Percentiles rank a stretch among this genome's conserved stretches.
Conservation (phyloP, 2,329 filamentous ascomycete species). For the Pyrenochaeta sp. region DNA sequence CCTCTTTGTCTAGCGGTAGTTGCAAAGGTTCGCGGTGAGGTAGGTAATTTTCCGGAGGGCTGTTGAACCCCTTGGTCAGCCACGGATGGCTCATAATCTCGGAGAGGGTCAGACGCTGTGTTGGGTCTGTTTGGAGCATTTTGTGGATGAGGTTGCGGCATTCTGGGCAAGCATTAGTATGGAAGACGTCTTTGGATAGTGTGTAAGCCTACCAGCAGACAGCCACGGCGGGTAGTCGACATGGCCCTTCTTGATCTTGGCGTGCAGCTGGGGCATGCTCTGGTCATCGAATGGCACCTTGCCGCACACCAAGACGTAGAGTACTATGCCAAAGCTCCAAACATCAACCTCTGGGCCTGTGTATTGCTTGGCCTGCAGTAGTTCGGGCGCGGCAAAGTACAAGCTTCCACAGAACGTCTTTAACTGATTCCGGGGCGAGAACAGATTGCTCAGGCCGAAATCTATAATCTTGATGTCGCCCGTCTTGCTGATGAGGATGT, state of each 20-base stretch:
- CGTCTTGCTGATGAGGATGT: constrained; percentile 98
- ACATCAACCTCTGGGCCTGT: constrained; percentile 96
- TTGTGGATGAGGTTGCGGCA: constrained; percentile 91
- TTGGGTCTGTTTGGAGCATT: constrained; percentile 95
- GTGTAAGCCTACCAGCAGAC: constrained; percentile 77
- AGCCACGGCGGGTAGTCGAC: constrained; percentile 97
- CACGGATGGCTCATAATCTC: constrained; percentile 96
- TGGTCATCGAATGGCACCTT: constrained; percentile 99
- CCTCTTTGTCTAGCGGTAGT: constrained; percentile 80
- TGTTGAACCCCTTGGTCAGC: constrained; percentile 91
- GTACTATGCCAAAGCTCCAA: constrained; percentile 98
- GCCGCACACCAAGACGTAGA: constrained; percentile 95
- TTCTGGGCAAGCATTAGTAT: constrained; percentile 63
- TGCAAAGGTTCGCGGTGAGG: constrained; percentile 85
- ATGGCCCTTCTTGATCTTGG: constrained; percentile 96
- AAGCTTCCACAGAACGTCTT: constrained; percentile 98
- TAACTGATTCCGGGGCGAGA: constrained; percentile 82
- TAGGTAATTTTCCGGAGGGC: constrained; percentile 87
- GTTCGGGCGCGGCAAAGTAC: constrained; percentile 95
- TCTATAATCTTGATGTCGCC: constrained; percentile 99
- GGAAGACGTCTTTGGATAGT: no score
- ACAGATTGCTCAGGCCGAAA: constrained; percentile 96
- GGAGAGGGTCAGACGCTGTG: constrained; percentile 81
- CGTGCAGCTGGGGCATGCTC: constrained; percentile 97
- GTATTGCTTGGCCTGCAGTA: constrained; percentile 92